phyloP scores from a whole-genome alignment of 2,329 filamentous ascomycete species.

The Blastomyces silverae region DNA sequence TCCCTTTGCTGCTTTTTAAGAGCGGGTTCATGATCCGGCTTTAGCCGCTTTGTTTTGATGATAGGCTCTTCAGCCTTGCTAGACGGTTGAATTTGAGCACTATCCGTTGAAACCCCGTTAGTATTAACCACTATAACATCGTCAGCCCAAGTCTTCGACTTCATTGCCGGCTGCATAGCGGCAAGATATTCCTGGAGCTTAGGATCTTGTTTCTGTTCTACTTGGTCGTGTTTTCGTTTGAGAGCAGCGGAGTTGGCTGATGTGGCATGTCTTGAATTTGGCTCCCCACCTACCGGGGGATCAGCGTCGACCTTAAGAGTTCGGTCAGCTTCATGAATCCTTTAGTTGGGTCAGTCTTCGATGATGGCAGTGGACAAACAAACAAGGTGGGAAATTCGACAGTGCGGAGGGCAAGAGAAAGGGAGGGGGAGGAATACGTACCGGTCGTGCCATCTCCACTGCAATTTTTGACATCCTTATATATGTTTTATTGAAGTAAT shows the following conservation, averaged over 20 bases:
- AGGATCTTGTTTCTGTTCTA: conserved; percentile 62
- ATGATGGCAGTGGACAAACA: conserved; percentile 23
- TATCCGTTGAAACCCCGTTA: conserved; percentile 21
- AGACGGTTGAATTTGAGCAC: conserved; percentile 23
- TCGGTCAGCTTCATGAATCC: conserved; percentile 38
- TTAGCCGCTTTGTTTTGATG: conserved; percentile 9
- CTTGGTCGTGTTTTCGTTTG: conserved; percentile 39
- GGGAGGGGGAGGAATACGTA: conserved; percentile 41
- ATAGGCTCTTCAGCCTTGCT: conserved; percentile 48
- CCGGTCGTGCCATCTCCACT: conserved; percentile 80
- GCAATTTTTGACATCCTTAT: conserved; percentile 92
- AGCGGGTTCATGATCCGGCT: not conserved
- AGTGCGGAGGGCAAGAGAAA: conserved; percentile 11
- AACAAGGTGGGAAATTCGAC: not conserved
- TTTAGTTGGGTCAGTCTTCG: conserved; percentile 22
- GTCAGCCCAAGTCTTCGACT: conserved; percentile 58
- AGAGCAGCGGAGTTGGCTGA: conserved; percentile 27
- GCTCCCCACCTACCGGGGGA: conserved; percentile 25
- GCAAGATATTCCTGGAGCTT: conserved; percentile 82
- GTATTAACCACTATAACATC: conserved; percentile 40
- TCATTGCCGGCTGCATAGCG: conserved; percentile 65
- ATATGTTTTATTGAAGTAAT: conserved; percentile 92
- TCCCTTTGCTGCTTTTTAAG: conserved; percentile 12
- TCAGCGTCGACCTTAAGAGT: conserved; percentile 38
- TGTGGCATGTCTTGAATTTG: conserved; percentile 20